Percentiles rank a stretch among this genome's conserved stretches.
phyloP scores from a whole-genome alignment of 495 filamentous ascomycete species.

The Podospora bellae-mahoneyi region DNA sequence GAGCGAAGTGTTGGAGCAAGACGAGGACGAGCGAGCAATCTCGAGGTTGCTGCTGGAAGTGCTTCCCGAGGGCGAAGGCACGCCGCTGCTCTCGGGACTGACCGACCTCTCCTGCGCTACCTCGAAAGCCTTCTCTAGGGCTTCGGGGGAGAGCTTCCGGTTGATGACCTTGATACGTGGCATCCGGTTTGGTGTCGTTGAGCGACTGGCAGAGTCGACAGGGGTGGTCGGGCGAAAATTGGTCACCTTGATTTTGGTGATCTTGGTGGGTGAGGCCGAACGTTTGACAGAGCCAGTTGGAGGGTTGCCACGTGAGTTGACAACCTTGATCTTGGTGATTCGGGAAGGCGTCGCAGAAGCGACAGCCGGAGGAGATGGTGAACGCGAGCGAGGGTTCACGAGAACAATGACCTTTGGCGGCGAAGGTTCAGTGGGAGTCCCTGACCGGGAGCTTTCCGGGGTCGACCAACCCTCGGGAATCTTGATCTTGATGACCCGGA shows the following conservation, averaged over 20 bases:
- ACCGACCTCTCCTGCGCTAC: too few relatives aligned
- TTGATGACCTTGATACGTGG: background rate
- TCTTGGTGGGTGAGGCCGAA: background rate
- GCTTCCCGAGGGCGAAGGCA: background rate
- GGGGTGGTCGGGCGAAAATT: background rate
- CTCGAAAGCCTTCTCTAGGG: too few relatives aligned
- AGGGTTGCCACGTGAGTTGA: background rate
- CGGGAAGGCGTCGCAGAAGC: background rate
- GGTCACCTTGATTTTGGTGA: background rate
- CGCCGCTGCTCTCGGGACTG: background rate
- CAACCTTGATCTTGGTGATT: background rate
- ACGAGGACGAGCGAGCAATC: conserved; percentile 5
- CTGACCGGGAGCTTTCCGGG: background rate
- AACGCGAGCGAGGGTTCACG: conserved; percentile 8
- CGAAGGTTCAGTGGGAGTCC: background rate
- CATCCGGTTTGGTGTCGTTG: background rate
- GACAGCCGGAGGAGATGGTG: conserved; percentile 1
- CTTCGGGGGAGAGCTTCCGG: background rate
- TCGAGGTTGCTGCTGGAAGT: conserved; percentile 3
- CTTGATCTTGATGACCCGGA: conserved; percentile 25
- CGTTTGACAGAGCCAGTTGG: background rate
- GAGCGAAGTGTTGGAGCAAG: conserved; percentile 9
- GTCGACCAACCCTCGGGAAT: conserved; percentile 4
- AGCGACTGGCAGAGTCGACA: background rate
- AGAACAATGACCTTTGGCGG: conserved; percentile 13